A percentile compares a stretch with the other conserved stretches of the same genome.
phyloP scores from a whole-genome alignment of 768 basidiomycete species.

The Suillus brevipes region DNA sequence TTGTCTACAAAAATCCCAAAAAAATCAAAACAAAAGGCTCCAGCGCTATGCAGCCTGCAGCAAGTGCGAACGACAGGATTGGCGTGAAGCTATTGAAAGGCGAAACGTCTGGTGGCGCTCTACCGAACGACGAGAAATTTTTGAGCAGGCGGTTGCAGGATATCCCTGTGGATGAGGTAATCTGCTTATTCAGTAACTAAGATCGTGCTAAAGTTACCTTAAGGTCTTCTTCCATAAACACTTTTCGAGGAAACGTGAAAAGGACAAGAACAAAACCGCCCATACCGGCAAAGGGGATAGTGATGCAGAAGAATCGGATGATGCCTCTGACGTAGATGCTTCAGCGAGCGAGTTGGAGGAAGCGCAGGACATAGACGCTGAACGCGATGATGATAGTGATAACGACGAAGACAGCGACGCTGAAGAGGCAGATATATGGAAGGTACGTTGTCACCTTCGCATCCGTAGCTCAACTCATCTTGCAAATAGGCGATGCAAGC shows the following conservation, averaged over 20 bases:
- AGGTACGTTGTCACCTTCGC: slow-evolving; percentile 47
- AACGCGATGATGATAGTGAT: slow-evolving; percentile 15
- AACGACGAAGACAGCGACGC: slow-evolving; percentile 19
- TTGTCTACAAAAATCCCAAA: slow-evolving; percentile 97
- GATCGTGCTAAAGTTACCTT: slow-evolving; percentile 2
- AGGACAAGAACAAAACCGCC: slow-evolving; percentile 47
- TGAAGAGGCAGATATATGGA: slow-evolving; percentile 84
- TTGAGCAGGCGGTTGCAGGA: slow-evolving; percentile 67
- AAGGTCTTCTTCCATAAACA: slow-evolving; percentile 91
- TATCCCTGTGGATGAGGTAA: slow-evolving; percentile 86
- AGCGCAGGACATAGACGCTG: slow-evolving; percentile 31
- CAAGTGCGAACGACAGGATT: slow-evolving; percentile 56
- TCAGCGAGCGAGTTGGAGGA: slow-evolving; percentile 27
- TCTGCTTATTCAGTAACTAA: background rate
- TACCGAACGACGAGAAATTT: slow-evolving; percentile 77
- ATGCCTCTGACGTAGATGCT: slow-evolving; percentile 34
- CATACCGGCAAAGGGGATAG: slow-evolving; percentile 38
- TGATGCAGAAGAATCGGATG: slow-evolving; percentile 20
- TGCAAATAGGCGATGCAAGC: slow-evolving; percentile 78
- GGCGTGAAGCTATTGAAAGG: slow-evolving; percentile 74
- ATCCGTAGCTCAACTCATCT: background rate
- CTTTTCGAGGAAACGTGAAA: slow-evolving; percentile 71
- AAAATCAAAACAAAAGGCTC: slow-evolving; percentile 69
- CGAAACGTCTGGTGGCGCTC: slow-evolving; percentile 44
- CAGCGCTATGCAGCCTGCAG: slow-evolving; percentile 95